These are phyloP conservation scores for Ophiostoma ulmi DNA, from an alignment of 2,329 filamentous ascomycete genomes.

Conservation along the genomic window DNA sequence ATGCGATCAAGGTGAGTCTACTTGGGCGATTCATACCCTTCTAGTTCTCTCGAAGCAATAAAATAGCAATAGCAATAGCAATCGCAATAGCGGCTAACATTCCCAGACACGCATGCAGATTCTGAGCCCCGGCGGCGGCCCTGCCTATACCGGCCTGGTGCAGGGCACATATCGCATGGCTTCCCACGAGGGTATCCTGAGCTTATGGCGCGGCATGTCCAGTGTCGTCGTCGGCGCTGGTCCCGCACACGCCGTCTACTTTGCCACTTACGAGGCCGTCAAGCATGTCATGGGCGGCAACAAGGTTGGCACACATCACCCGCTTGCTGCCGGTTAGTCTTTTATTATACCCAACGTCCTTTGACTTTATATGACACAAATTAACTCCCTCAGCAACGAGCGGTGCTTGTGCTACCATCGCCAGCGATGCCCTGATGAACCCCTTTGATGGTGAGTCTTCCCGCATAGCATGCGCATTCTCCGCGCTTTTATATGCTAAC, in stretches of 20 bases:
- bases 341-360: conserved; percentile 2
- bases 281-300: conserved; percentile 96
- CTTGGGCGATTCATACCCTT: not conserved
- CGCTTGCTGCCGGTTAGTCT: conserved; percentile 78
- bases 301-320: conserved; percentile 79
- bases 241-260: conserved; percentile 95
- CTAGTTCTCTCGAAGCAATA: not conserved
- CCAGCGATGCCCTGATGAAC: conserved; percentile 98
- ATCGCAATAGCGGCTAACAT: conserved; percentile 26
- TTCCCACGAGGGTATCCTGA: conserved; percentile 79
- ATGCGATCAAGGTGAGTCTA: conserved; percentile 79
- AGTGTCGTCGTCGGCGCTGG: conserved; percentile 94
- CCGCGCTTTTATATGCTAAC: not conserved
- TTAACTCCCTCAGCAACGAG: conserved; percentile 63
- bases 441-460: conserved; percentile 79
- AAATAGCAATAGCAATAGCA: not conserved
- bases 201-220: conserved; percentile 92
- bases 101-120: conserved; percentile 94
- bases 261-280: conserved; percentile 94
- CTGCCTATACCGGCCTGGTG: conserved; percentile 79
- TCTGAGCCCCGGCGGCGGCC: conserved; percentile 72
- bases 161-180: conserved; percentile 92
- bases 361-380: not conserved
- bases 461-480: not conserved
- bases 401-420: conserved; percentile 91